Base-by-base conservation (phyloP, 257 asterid genomes). In the Haberlea rhodopensis region DNA sequence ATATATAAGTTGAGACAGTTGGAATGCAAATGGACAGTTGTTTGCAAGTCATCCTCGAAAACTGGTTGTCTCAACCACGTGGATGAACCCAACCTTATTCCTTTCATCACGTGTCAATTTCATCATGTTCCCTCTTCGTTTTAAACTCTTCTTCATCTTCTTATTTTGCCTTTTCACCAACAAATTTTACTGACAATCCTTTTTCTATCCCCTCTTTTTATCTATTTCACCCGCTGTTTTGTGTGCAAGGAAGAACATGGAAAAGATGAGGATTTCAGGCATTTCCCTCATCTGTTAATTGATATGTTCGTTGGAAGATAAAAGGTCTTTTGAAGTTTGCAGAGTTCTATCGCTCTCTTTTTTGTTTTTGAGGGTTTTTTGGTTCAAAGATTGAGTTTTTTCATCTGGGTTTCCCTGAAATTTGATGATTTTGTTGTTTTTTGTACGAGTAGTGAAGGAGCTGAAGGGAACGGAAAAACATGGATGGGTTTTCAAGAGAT, bases 21-120 rank as follows among this genome's bases (percentile, higher is more conserved):
- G 43, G 6, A 25, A 18, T 13, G 62, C 21, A 22, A 56, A 67
- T 37, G 69, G 49, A 72, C 72, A 63, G 77, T 57, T 67, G 63
- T 59, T 63, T 31, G 55, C 9, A 21, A 65, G 31, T 70, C 76
- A 60, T 77, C 76, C 78, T 53, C 34, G 62, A 64, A 75, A 74
- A 55, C 73, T 45, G 68, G 76, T 43, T 65, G 71, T 76, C 70
- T 28, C 54, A 57, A 75, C 83, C 86, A 89, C 90, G 88, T 86
- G 92, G 79, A 26, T 16, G 20, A 43, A 23, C 49, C 60, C 64
- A 28, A 58, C 40, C 10, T 24, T 58, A 64, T 58, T 65, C 20
- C 31, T 7, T 53, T 26, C 34, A 32, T 62, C 91, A 87, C 95
- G 91, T 87, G 89, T 73, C 85, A 0, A 5, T 27, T 43, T 65